Percentiles rank a stretch among this genome's conserved stretches.
Conservation (phyloP, 148 eudicot species). For the Rhododendron henanense region DNA sequence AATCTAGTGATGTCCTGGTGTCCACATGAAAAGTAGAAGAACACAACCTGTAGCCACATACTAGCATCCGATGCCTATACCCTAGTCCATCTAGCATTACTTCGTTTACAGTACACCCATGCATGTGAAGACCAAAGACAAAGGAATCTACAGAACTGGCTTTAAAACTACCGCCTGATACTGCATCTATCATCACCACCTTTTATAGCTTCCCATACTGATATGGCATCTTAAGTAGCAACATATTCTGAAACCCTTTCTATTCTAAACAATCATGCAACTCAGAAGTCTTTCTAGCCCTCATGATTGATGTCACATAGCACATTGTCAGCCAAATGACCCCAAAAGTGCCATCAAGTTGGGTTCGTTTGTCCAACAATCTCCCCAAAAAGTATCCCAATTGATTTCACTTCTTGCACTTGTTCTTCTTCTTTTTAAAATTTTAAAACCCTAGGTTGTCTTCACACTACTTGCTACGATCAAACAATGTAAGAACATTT, state of each 20-base stretch:
- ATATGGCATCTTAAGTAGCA: background rate
- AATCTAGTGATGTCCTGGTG: background rate
- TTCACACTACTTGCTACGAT: background rate
- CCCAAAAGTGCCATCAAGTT: background rate
- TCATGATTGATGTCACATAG: background rate
- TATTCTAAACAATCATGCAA: background rate
- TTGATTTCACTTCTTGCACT: background rate
- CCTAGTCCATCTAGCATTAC: background rate
- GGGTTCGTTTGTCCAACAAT: background rate
- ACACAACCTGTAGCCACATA: background rate
- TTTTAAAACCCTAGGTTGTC: background rate
- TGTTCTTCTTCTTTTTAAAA: background rate
- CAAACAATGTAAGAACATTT: slow-evolving; percentile 1
- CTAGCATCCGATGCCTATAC: background rate
- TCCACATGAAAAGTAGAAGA: background rate
- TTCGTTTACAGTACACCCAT: background rate
- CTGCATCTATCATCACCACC: background rate
- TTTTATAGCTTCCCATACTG: background rate
- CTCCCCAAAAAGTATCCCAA: no score
- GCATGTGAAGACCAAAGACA: background rate
- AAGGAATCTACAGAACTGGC: background rate
- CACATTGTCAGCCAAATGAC: background rate
- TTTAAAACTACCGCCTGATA: background rate
- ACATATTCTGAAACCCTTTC: background rate
- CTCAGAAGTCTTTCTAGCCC: background rate